Evolutionary conservation across 179 eudicot genomes (phyloP), one percentile per base, ranked within the genome.

Genomic region (Heliamphora pulchella): DNA sequence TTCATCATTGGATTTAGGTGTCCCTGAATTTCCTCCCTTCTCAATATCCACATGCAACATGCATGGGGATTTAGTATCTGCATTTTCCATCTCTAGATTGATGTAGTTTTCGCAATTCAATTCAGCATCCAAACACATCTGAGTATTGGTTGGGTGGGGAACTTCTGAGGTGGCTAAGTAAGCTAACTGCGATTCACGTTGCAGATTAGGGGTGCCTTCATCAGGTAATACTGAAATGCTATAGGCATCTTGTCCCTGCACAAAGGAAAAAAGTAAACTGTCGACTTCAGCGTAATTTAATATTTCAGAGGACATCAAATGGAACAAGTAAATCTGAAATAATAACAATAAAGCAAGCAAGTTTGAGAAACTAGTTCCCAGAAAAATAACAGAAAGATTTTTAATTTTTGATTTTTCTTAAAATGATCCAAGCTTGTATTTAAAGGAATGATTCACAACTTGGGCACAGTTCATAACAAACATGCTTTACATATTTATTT

Each of bases 241-340:
- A 79, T 90, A 87, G 64, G 89, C 84, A 84, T 85, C 91, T 71
- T 87, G 91, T 75, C 82, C 85, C 95, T 91, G 90, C 81, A 81
- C 53, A 74, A 85, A 48, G 10, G 71, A 71, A 58, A 48, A 58
- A 48, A 39, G 1, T 43, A 74, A 8, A 31, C 50, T n/a, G 31
- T 11, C 67, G 50, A 57, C 48, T 75, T 69, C 18, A 6, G 59
- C 6, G 47, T 61, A 10, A 59, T 39, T 44, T n/a, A 59, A 20
- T 62, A 48, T 51, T 20, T 18, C 18, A n/a, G 69, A 46, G 57
- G 50, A 59, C 44, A 61, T 15, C 69, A 59, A 14, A 54, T 13
- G 3, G 55, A 43, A 75, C 20, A 51, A 81, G 17, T 5, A 53
- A 54, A 44, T 9, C 53, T 39, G 64, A 70, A 62, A 47, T 47